Evolutionary conservation across 2,329 filamentous ascomycete genomes (phyloP).

Genomic region (Aureobasidium leucospermi): DNA sequence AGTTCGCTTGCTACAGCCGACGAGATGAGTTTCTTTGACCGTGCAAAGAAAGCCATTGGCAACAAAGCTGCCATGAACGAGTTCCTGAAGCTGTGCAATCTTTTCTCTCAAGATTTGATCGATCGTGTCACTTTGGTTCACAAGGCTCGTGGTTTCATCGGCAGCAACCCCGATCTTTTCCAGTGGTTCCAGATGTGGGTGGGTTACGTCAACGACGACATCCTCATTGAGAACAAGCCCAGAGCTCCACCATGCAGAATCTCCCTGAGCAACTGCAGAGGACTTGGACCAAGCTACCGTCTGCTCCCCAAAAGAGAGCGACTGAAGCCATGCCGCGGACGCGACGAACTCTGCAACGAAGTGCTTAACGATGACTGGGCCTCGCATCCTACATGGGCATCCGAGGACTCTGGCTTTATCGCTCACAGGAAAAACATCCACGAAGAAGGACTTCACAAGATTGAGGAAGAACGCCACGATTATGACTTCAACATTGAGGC

Average conservation of each 20-base stretch:
- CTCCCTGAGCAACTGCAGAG: constrained; percentile 91
- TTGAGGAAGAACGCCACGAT: constrained; percentile 96
- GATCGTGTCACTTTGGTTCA: constrained; percentile 75
- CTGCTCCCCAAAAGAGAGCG: constrained; percentile 85
- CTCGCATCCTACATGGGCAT: constrained; percentile 97
- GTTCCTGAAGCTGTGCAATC: constrained; percentile 92
- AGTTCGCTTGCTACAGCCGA: constrained; percentile 70
- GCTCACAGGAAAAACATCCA: constrained; percentile 94
- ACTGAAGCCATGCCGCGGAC: constrained; percentile 83
- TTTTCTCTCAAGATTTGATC: constrained; percentile 89
- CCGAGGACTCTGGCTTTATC: constrained; percentile 94
- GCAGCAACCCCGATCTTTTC: constrained; percentile 82
- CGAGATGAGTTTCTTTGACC: constrained; percentile 89
- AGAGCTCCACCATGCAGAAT: constrained; percentile 71
- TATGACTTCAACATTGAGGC: constrained; percentile 98
- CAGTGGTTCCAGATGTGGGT: constrained; percentile 81
- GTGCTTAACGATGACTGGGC: constrained; percentile 98
- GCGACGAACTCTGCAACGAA: constrained; percentile 86
- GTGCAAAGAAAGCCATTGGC: constrained; percentile 90
- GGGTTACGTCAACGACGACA: constrained; percentile 66
- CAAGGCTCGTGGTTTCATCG: constrained; percentile 78
- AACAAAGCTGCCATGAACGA: constrained; percentile 92
- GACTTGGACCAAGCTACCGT: constrained; percentile 91
- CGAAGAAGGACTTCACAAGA: constrained; percentile 88
- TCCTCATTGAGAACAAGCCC: constrained; percentile 70